phyloP scores from a whole-genome alignment of 129 eudicot species.

The Apium graveolens region DNA sequence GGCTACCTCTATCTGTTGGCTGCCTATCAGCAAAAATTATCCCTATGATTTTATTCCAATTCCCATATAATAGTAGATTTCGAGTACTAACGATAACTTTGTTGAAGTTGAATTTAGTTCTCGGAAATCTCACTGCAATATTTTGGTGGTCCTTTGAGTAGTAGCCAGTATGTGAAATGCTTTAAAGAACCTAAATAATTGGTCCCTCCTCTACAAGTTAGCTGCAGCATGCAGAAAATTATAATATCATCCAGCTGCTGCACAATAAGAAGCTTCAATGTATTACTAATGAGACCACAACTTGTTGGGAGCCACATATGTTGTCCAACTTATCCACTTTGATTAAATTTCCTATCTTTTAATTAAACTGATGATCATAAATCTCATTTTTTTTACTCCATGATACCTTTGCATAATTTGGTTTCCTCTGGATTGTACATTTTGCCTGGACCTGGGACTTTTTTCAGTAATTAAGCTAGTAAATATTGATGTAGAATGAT shows the following conservation, averaged over 20 bases:
- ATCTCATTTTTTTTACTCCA: too few species aligned
- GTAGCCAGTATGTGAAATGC: slow-evolving; percentile 24
- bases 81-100: neutral
- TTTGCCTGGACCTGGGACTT: neutral
- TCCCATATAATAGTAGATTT: neutral
- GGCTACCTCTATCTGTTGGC: neutral
- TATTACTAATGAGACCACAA: slow-evolving; percentile 15
- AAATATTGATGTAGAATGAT: neutral
- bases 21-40: neutral
- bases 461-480: too few species aligned
- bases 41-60: neutral
- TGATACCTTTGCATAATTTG: neutral
- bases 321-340: slow-evolving; percentile 5
- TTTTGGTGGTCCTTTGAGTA: slow-evolving; percentile 30
- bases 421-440: neutral
- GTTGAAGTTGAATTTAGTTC: slow-evolving; percentile 15
- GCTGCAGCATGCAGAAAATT: slow-evolving; percentile 20
- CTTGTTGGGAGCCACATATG: slow-evolving; percentile 11
- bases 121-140: slow-evolving; percentile 35
- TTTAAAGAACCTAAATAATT: slow-evolving; percentile 29
- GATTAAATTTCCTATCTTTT: neutral
- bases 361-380: neutral
- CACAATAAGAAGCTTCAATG: slow-evolving; percentile 13
- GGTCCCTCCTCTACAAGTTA: slow-evolving; percentile 43
- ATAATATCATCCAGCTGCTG: slow-evolving; percentile 22